Conservation (phyloP, 179 eudicot genomes). For the Drosera spatulata region DNA sequence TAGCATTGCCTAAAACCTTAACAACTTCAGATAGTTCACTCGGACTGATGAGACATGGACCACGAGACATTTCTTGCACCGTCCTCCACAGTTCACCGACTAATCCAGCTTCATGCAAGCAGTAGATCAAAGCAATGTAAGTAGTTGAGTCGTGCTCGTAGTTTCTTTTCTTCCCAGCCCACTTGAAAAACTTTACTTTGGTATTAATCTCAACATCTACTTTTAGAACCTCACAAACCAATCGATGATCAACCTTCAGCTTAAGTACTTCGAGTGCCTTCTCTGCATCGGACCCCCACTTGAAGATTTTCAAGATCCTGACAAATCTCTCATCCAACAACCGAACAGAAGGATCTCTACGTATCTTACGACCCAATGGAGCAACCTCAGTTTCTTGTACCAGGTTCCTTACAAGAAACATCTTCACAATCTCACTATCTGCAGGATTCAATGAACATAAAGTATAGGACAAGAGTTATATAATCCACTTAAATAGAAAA, state of each 20-base stretch:
- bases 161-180: conserved; percentile 84
- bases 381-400: conserved; percentile 23
- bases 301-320: conserved; percentile 81
- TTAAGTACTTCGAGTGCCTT: conserved; percentile 90
- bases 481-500: no score
- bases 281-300: conserved; percentile 98
- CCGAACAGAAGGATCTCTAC: conserved; percentile 29
- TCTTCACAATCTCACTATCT: conserved; percentile 79
- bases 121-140: conserved; percentile 64
- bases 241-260: conserved; percentile 70
- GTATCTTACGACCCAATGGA: conserved; percentile 10
- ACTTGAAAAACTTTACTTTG: conserved; percentile 81
- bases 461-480: not conserved
- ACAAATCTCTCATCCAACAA: conserved; percentile 76
- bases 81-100: conserved; percentile 81
- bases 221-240: conserved; percentile 81
- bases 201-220: conserved; percentile 71
- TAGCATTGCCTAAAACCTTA: conserved; percentile 61
- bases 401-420: conserved; percentile 52
- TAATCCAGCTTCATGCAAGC: conserved; percentile 60
- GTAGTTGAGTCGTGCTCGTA: conserved; percentile 79
- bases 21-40: conserved; percentile 61
- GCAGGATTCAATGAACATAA: conserved; percentile 11
- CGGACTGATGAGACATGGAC: conserved; percentile 44
- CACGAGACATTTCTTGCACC: conserved; percentile 71